Conservation (phyloP, 2,329 filamentous ascomycete genomes). For the Hypoxylon sp. region DNA sequence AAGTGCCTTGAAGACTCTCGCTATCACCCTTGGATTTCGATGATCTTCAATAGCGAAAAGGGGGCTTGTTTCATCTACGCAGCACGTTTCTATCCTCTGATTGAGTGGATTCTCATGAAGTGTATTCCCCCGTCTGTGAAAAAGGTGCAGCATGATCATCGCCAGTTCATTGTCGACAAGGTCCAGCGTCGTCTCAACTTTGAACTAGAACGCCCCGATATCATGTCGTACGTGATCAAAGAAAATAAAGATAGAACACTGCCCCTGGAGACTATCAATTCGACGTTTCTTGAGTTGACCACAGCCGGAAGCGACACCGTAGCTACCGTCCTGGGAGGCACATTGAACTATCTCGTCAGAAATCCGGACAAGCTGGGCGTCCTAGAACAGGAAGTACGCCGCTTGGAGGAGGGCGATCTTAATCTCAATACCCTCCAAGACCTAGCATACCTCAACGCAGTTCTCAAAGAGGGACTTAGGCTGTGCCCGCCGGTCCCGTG, state of each 20-base stretch:
- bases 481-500: slow-evolving; percentile 45
- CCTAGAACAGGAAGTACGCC: slow-evolving; percentile 32
- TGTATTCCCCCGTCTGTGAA: slow-evolving; percentile 38
- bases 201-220: slow-evolving; percentile 47
- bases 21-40: slow-evolving; percentile 47
- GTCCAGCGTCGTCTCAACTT: slow-evolving; percentile 46
- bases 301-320: slow-evolving; percentile 51
- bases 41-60: slow-evolving; percentile 47
- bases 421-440: slow-evolving; percentile 26
- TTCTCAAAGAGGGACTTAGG: slow-evolving; percentile 40
- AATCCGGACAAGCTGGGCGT: slow-evolving; percentile 34
- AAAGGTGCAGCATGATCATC: slow-evolving; percentile 44
- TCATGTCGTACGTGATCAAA: slow-evolving; percentile 48
- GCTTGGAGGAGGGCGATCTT: slow-evolving; percentile 26
- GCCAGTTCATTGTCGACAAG: slow-evolving; percentile 48
- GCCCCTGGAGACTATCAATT: slow-evolving; percentile 48
- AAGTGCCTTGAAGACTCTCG: slow-evolving; percentile 49
- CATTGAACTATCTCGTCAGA: slow-evolving; percentile 43
- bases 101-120: slow-evolving; percentile 39
- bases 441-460: slow-evolving; percentile 42
- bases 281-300: slow-evolving; percentile 50
- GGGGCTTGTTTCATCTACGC: slow-evolving; percentile 41
- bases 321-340: slow-evolving; percentile 43
- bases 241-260: slow-evolving; percentile 35
- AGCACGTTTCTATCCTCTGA: slow-evolving; percentile 42